Base-by-base conservation (phyloP, 2,329 filamentous ascomycete genomes). In the Phyllosticta citriasiana region DNA sequence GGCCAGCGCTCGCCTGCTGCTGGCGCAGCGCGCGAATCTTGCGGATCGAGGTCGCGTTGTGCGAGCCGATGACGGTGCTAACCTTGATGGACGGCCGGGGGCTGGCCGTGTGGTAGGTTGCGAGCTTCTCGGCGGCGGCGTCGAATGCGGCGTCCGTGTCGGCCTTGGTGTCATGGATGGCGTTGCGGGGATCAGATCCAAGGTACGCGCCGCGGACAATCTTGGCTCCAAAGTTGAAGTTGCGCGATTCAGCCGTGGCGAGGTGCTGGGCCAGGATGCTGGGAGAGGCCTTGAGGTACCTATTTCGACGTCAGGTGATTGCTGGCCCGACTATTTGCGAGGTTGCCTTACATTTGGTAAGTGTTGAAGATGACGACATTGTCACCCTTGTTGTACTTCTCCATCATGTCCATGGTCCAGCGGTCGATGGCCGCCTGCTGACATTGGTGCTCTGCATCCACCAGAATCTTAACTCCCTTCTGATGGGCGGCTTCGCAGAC, bases 41-140 rank as follows among this genome's bases (percentile, higher is more conserved):
- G 55, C 73, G 66, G 7, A 96, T 87, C 10, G 88, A 89, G 27
- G 83, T 82, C 57, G 84, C 83, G 69, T 96, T 97, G 76, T 97
- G 92, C 2, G 87, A 88, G 2, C 91, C 92, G 10, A 96, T 79
- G 22, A 96, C 84, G 19, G 96, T 73, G 59, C 80, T 76, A 47
- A 82, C 72, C 25, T 50, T 47, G 55, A 58, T 58, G 16, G 76
- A 70, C 0, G 74, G 73, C 63, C 81, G 71, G 0, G 65, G 68
- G 12, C 69, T 59, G 9, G 71, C 69, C 4, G 70, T 78, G 53
- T 5, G 79, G 70, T 3, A 89, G 74, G 12, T 79, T 70, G 77
- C 9, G 93, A 76, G 19, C 81, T 82, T 62, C 83, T 82, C 1
- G 83, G 81, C 64, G 90, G 84, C 50, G 77, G 63, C 79, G 70